Evolutionary conservation across 768 basidiomycete species (phyloP), one percentile per base, ranked within the genome.

Genomic region (Gelatoporia subvermispora): DNA sequence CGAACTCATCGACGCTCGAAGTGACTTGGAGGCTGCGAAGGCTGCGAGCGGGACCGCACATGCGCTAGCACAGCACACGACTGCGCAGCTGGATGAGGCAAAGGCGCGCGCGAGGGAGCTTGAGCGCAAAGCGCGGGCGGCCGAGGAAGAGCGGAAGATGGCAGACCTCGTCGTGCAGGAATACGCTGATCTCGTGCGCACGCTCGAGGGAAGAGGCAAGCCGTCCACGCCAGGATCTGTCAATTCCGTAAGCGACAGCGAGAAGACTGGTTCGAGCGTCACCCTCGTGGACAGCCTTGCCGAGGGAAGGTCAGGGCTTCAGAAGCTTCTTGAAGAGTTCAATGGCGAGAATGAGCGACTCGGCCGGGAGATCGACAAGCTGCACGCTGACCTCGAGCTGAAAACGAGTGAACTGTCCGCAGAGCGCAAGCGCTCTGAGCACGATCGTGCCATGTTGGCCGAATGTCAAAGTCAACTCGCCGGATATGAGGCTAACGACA

Each of bases 131-230:
- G 61, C 79, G 3, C 68, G 65, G 34, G 69, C 67, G 18, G 73
- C 74, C 3, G 76, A 83, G 51, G 81, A 86, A 60, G 77, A 83
- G 52, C 66, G 70, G 28, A 73, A 71, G 54, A 77, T 87, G 74
- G 72, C 74, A 35, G 87, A 90, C 48, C 60, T 75, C 24, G 82
- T 80, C 4, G 75, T 90, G 15, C 70, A 74, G 44, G 85, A 90
- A 54, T 91, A 91, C 45, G 88, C 88, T 0, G 79, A 79, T 49
- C 74, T 91, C 13, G 88, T 90, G 11, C 73, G 86, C 17, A 72
- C 66, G 1, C 69, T 89, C 46, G 82, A 88, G 57, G 72, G 73
- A 16, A 70, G 73, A 49, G 62, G 62, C 47, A 65, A 64, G 48
- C 49, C 56, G 2, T 50, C 57, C 2, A 35, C 55, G 0, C 42